These are phyloP conservation scores for Lagenidium sp. DNA, from an alignment of 352 stramenopile species.

Conservation along the genomic window DNA sequence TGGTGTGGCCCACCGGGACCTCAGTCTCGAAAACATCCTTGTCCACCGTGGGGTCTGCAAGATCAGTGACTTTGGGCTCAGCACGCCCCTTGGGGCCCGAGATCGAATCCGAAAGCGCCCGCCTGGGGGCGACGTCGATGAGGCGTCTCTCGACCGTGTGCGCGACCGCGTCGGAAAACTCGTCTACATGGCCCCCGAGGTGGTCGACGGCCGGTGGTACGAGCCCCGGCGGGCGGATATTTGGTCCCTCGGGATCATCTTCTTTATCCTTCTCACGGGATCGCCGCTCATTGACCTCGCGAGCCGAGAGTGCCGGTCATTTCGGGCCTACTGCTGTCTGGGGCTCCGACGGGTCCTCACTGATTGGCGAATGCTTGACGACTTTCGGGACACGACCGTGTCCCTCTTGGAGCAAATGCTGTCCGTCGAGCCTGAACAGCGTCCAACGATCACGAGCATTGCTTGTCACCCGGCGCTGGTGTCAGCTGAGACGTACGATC, in stretches of 20 bases:
- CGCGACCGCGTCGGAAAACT: slow-evolving; percentile 16
- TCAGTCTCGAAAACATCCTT: slow-evolving; percentile 24
- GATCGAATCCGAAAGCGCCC: neutral
- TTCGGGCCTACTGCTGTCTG: slow-evolving; percentile 6
- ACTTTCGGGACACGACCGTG: slow-evolving; percentile 6
- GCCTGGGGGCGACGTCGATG: too few relatives aligned
- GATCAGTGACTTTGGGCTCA: slow-evolving; percentile 24
- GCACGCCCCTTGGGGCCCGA: neutral
- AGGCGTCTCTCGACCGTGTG: too few relatives aligned
- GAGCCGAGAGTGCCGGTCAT: slow-evolving; percentile 1
- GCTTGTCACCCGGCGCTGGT: slow-evolving; percentile 5
- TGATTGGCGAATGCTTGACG: slow-evolving; percentile 10
- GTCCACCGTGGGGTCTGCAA: slow-evolving; percentile 19
- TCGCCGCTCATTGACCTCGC: slow-evolving; percentile 11
- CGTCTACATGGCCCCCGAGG: slow-evolving; percentile 19
- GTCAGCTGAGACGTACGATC: too few relatives aligned
- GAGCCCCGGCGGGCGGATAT: slow-evolving; percentile 13
- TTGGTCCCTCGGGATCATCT: slow-evolving; percentile 17
- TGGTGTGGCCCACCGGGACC: slow-evolving; percentile 18
- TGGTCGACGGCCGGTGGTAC: slow-evolving; percentile 4
- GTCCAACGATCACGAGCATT: slow-evolving; percentile 9
- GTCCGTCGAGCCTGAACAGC: slow-evolving; percentile 7
- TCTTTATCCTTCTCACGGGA: slow-evolving; percentile 18
- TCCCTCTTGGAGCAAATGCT: slow-evolving; percentile 13
- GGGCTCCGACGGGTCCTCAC: slow-evolving; percentile 6